Percentiles rank a stretch among this genome's conserved stretches.
Evolutionary conservation across 108 stramenopile genomes (phyloP).

Genomic region (Licmophora abbreviata): DNA sequence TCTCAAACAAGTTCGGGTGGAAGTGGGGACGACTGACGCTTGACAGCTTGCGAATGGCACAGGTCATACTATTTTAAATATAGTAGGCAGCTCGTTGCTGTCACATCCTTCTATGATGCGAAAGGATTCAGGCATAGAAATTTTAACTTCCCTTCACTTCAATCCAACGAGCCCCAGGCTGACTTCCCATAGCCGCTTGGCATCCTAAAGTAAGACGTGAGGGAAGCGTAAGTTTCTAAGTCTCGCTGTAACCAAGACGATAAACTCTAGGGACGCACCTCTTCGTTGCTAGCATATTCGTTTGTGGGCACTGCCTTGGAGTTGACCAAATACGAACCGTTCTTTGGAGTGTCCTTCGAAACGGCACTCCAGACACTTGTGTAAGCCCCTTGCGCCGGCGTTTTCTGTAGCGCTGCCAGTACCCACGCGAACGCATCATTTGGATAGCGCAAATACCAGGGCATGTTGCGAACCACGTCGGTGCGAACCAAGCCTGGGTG

Average conservation of each 20-base stretch:
- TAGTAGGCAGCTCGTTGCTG: too few relatives aligned
- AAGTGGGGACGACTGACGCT: too few relatives aligned
- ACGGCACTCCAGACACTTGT: slow-evolving; percentile 52
- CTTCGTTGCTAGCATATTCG: neutral
- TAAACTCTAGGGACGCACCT: too few relatives aligned
- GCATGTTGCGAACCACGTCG: slow-evolving; percentile 81
- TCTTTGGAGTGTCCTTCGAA: slow-evolving; percentile 9
- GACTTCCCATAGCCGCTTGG: slow-evolving; percentile 18
- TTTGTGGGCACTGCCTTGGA: slow-evolving; percentile 4
- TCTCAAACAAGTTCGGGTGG: too few relatives aligned
- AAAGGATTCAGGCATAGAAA: too few relatives aligned
- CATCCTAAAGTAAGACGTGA: too few relatives aligned
- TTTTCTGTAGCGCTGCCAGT: slow-evolving; percentile 57
- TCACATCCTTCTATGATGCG: too few relatives aligned
- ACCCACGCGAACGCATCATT: slow-evolving; percentile 45
- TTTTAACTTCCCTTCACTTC: too few relatives aligned
- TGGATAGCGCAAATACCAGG: slow-evolving; percentile 57
- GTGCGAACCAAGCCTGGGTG: slow-evolving; percentile 89
- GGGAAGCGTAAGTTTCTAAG: too few relatives aligned
- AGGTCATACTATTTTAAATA: too few relatives aligned
- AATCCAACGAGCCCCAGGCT: slow-evolving; percentile 17
- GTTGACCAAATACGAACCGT: slow-evolving; percentile 27
- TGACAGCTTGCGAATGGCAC: too few relatives aligned
- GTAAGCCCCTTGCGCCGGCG: slow-evolving; percentile 73
- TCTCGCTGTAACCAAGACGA: too few relatives aligned